Conservation (phyloP, 2,329 filamentous ascomycete genomes). For the Apiospora sp. region DNA sequence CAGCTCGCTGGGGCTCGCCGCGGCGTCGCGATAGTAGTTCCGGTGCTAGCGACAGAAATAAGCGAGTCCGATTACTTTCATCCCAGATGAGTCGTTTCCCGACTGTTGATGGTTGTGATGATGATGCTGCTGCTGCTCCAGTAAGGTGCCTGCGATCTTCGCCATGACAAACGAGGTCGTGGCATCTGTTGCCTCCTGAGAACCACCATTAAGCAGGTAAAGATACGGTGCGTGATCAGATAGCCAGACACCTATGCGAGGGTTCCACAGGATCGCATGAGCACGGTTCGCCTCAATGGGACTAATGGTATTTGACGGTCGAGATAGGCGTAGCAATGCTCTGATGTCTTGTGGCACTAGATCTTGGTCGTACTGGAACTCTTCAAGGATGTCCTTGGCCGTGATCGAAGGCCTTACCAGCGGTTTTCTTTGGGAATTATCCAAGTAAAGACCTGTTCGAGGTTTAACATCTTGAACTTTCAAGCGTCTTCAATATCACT, state of each 20-base stretch:
- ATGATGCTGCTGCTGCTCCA: not conserved
- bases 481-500: not conserved
- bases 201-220: conserved; percentile 1
- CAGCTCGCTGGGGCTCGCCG: not conserved
- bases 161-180: not conserved
- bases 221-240: not conserved
- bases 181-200: not conserved
- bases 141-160: not conserved
- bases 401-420: not conserved
- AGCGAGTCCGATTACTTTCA: not conserved
- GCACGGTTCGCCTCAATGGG: not conserved
- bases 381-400: not conserved
- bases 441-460: not conserved
- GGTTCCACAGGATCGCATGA: not conserved
- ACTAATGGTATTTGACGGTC: not conserved
- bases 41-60: conserved; percentile 14
- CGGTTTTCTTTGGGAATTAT: not conserved
- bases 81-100: not conserved
- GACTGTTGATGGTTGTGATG: not conserved
- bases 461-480: not conserved
- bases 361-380: not conserved
- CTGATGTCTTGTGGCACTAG: not conserved
- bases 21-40: conserved; percentile 1
- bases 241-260: not conserved
- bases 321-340: not conserved